Evolutionary conservation across 1,284 basidiomycete genomes (phyloP).

Genomic region (Peniophora sp.): DNA sequence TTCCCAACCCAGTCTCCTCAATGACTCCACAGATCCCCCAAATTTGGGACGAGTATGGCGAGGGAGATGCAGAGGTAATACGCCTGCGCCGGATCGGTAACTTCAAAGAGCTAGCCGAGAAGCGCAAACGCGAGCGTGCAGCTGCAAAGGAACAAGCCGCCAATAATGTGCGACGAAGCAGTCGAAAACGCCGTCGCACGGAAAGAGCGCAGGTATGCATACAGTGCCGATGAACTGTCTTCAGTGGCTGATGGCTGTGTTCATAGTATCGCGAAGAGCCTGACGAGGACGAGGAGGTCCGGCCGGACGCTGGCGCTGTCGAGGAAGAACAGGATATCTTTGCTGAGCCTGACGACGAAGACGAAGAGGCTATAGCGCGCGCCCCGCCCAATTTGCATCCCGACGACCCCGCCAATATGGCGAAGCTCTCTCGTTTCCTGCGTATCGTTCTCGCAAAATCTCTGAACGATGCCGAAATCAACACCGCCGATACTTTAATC

Average conservation of each 20-base stretch:
- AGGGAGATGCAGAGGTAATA: slow-evolving; percentile 1
- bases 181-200: background rate
- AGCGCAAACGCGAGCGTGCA: background rate
- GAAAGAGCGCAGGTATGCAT: background rate
- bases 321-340: background rate
- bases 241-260: too few relatives aligned
- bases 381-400: slow-evolving; percentile 13
- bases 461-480: slow-evolving; percentile 11
- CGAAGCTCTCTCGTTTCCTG: slow-evolving; percentile 17
- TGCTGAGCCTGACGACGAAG: background rate
- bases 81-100: background rate
- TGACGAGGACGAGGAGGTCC: background rate
- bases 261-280: background rate
- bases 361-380: background rate
- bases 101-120: background rate
- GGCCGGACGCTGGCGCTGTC: background rate
- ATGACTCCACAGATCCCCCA: slow-evolving; percentile 14
- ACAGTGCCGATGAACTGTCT: too few relatives aligned
- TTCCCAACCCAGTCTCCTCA: slow-evolving; percentile 1
- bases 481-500: slow-evolving; percentile 12
- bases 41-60: slow-evolving; percentile 12
- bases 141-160: background rate
- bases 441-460: slow-evolving; percentile 8
- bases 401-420: slow-evolving; percentile 16
- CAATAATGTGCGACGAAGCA: background rate